Evolutionary conservation across 495 filamentous ascomycete genomes (phyloP).

Genomic region (Penicillium longicatenatum): DNA sequence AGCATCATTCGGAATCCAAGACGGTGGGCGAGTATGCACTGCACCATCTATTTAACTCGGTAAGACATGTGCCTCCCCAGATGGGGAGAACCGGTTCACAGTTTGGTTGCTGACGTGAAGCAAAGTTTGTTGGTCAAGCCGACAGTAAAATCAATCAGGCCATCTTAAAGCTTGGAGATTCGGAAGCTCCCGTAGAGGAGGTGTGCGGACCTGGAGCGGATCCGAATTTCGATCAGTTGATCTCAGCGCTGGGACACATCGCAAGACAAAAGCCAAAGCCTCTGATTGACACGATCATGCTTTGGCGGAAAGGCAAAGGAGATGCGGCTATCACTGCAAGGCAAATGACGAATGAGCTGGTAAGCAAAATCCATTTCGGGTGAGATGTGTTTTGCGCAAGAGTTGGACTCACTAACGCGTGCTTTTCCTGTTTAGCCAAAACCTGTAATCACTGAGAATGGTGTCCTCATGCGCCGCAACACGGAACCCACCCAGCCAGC

Average conservation of each 20-base stretch:
- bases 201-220: slow-evolving; percentile 91
- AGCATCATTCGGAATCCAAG: slow-evolving; percentile 73
- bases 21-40: slow-evolving; percentile 96
- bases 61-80: slow-evolving; percentile 37
- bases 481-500: slow-evolving; percentile 52
- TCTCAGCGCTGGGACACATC: slow-evolving; percentile 90
- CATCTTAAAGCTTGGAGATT: slow-evolving; percentile 69
- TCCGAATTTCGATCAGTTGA: slow-evolving; percentile 90
- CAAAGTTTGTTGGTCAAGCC: slow-evolving; percentile 70
- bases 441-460: slow-evolving; percentile 33
- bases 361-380: slow-evolving; percentile 28
- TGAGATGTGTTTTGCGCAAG: background rate
- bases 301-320: slow-evolving; percentile 93
- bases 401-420: background rate
- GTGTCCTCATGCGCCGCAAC: slow-evolving; percentile 51
- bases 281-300: slow-evolving; percentile 96
- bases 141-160: slow-evolving; percentile 91
- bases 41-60: slow-evolving; percentile 92
- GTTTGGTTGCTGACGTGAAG: background rate
- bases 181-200: slow-evolving; percentile 77
- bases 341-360: slow-evolving; percentile 61
- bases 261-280: slow-evolving; percentile 90
- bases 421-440: slow-evolving; percentile 27
- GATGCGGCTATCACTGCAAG: slow-evolving; percentile 71
- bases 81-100: background rate